Conservation (phyloP, 257 asterid genomes). For the Scutellaria baicalensis region DNA sequence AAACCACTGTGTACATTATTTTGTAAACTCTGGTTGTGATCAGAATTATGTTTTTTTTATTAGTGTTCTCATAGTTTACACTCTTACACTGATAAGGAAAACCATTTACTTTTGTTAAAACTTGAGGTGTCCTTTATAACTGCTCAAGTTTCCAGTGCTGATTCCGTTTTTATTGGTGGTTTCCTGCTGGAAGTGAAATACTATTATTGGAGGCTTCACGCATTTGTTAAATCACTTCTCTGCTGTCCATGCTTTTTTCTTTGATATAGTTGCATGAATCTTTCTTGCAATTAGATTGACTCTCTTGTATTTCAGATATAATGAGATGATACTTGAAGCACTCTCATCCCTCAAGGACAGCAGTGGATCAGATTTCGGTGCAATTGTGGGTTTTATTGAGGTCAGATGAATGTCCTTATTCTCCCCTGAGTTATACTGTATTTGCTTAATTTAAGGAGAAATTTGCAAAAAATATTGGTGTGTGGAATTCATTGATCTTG, state of each 20-base stretch:
- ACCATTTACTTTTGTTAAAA: neutral
- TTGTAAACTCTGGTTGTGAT: neutral
- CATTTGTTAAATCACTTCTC: neutral
- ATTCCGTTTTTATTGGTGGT: neutral
- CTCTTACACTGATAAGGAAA: neutral
- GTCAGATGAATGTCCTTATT: constrained; percentile 25
- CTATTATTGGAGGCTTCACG: neutral
- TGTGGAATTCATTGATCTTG: neutral
- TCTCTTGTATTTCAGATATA: constrained; percentile 28
- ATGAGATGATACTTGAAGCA: constrained; percentile 49
- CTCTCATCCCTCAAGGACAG: constrained; percentile 34
- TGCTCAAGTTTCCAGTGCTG: neutral
- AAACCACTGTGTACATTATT: neutral
- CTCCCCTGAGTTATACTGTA: neutral
- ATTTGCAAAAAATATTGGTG: neutral
- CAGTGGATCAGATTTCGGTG: constrained; percentile 40
- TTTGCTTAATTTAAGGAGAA: neutral
- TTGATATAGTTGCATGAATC: neutral
- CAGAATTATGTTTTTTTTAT: neutral
- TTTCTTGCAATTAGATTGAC: constrained; percentile 11
- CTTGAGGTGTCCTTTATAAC: neutral
- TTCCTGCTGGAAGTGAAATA: neutral
- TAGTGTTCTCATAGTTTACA: neutral
- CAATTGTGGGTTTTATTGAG: constrained; percentile 47
- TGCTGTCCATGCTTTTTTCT: neutral